Evolutionary conservation across 495 filamentous ascomycete genomes (phyloP).

Genomic region (Baudoinia panamericana): DNA sequence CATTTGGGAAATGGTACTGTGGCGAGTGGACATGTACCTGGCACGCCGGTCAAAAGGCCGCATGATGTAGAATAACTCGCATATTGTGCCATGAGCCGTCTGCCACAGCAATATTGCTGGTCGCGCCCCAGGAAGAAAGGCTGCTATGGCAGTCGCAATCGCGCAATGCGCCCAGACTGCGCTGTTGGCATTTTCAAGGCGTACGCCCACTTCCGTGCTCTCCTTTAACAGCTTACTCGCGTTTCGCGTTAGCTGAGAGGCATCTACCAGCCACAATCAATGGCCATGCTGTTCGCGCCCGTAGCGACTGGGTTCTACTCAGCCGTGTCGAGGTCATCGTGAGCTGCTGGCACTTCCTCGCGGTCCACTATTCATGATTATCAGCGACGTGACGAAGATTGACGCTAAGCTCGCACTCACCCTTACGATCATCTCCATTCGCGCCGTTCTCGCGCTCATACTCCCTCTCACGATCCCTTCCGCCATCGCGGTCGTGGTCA

Average conservation of each 20-base stretch:
- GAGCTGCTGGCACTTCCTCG: slow-evolving; percentile 53
- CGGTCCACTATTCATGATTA: slow-evolving; percentile 10
- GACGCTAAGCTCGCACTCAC: slow-evolving; percentile 44
- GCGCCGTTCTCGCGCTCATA: slow-evolving; percentile 48
- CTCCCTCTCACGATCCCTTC: slow-evolving; percentile 38
- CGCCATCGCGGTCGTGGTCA: slow-evolving; percentile 39
- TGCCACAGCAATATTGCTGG: too few relatives aligned
- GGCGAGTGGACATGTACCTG: neutral
- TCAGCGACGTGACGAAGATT: slow-evolving; percentile 1
- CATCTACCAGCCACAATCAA: neutral
- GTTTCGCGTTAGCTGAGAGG: neutral
- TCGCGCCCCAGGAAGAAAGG: too few relatives aligned
- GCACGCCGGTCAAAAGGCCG: slow-evolving; percentile 3
- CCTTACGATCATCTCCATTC: slow-evolving; percentile 80
- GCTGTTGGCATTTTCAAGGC: too few relatives aligned
- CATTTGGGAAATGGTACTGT: neutral
- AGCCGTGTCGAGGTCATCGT: slow-evolving; percentile 94
- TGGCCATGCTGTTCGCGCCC: neutral
- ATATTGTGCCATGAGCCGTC: neutral
- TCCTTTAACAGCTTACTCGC: neutral
- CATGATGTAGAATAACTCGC: slow-evolving; percentile 3
- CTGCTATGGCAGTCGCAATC: too few relatives aligned
- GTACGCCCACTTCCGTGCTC: too few relatives aligned
- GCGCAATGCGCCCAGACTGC: too few relatives aligned
- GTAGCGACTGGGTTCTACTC: slow-evolving; percentile 44